These are phyloP conservation scores for Clonostachys solani DNA, from an alignment of 2,329 filamentous ascomycete species.

Conservation along the genomic window DNA sequence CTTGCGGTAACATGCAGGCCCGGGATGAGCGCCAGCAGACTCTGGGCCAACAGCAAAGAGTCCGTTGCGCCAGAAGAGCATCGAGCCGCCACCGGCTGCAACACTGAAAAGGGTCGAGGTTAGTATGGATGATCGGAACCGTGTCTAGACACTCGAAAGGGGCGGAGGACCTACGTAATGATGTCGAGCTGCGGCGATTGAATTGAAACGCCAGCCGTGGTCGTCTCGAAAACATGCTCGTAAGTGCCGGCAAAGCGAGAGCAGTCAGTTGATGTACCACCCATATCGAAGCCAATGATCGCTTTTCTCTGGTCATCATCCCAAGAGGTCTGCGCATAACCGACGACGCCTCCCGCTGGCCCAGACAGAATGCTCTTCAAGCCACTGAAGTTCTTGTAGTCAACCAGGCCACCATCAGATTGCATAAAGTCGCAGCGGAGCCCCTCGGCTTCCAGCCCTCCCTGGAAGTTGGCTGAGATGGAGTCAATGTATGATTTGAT, in stretches of 20 bases:
- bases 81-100: conserved; percentile 39
- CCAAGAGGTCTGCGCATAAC: conserved; percentile 65
- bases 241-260: conserved; percentile 65
- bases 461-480: conserved; percentile 57
- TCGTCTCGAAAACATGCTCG: conserved; percentile 68
- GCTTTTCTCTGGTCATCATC: conserved; percentile 59
- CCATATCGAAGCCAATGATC: conserved; percentile 43
- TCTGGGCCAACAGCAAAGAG: conserved; percentile 68
- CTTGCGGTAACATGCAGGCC: conserved; percentile 67
- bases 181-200: conserved; percentile 70
- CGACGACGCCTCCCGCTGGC: conserved; percentile 67
- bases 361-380: conserved; percentile 63
- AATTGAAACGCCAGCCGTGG: conserved; percentile 65
- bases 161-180: conserved; percentile 40
- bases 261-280: conserved; percentile 69
- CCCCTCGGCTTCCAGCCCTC: conserved; percentile 29
- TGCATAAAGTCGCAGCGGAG: conserved; percentile 63
- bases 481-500: conserved; percentile 65
- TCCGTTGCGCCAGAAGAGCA: conserved; percentile 63
- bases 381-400: conserved; percentile 56
- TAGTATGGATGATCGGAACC: too few relatives aligned
- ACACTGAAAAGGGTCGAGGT: conserved; percentile 26
- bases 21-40: conserved; percentile 66
- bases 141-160: too few relatives aligned
- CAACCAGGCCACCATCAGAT: conserved; percentile 33